Conservation (phyloP, 495 filamentous ascomycete genomes). For the Pyronema omphalodes region DNA sequence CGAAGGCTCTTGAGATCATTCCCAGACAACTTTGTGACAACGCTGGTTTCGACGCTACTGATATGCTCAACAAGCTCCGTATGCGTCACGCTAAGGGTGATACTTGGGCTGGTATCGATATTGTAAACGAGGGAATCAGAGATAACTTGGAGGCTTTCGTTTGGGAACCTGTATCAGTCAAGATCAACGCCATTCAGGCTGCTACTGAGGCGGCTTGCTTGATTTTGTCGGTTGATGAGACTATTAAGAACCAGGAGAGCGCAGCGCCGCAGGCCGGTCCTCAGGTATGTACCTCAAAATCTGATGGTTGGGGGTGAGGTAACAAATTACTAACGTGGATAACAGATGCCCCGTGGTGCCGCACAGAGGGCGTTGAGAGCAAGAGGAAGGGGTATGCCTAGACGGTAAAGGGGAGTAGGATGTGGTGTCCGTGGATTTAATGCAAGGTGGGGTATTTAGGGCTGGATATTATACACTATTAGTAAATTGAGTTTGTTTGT, state of each 20-base stretch:
- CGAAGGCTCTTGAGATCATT: slow-evolving; percentile 91
- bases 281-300: slow-evolving; percentile 7
- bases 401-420: slow-evolving; percentile 33
- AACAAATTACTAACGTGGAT: slow-evolving; percentile 5
- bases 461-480: not conserved
- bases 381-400: slow-evolving; percentile 80
- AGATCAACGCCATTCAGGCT: slow-evolving; percentile 93
- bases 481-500: too few relatives aligned
- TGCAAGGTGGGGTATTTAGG: not conserved
- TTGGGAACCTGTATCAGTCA: slow-evolving; percentile 90
- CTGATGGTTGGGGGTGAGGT: not conserved
- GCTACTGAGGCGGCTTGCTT: slow-evolving; percentile 87
- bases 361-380: slow-evolving; percentile 76
- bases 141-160: slow-evolving; percentile 90
- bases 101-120: slow-evolving; percentile 91
- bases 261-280: slow-evolving; percentile 54
- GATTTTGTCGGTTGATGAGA: slow-evolving; percentile 93
- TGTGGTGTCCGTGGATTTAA: not conserved
- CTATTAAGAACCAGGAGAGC: slow-evolving; percentile 90
- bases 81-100: slow-evolving; percentile 86
- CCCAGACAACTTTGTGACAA: slow-evolving; percentile 95
- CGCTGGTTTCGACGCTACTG: slow-evolving; percentile 92
- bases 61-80: slow-evolving; percentile 83
- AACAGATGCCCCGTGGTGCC: slow-evolving; percentile 68
- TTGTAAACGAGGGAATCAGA: slow-evolving; percentile 70